phyloP scores from a whole-genome alignment of 1,284 basidiomycete genomes.

The Boletus hoseneyae region DNA sequence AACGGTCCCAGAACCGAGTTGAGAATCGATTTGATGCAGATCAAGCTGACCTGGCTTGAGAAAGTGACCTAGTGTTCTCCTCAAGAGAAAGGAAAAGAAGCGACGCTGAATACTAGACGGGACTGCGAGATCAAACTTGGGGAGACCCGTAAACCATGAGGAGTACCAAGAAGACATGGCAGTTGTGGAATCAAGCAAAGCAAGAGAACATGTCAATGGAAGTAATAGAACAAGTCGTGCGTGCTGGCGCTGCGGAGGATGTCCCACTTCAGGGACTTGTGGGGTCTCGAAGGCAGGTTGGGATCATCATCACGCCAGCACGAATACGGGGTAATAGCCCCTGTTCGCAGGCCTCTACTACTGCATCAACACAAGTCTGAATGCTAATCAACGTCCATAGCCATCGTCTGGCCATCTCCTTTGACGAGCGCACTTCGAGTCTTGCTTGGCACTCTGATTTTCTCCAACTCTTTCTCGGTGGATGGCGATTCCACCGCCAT shows the following conservation, averaged over 20 bases:
- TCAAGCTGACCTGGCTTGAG: constrained; percentile 88
- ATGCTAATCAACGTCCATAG: constrained; percentile 72
- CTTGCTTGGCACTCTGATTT: constrained; percentile 75
- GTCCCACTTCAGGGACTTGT: constrained; percentile 3
- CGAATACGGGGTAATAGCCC: constrained; percentile 26
- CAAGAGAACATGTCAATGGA: constrained; percentile 18
- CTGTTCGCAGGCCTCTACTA: constrained; percentile 2
- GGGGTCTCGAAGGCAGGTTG: neutral
- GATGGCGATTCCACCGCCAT: constrained; percentile 43
- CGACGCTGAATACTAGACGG: constrained; percentile 84
- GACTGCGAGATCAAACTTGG: constrained; percentile 65
- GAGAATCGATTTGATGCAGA: constrained; percentile 84
- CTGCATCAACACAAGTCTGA: neutral
- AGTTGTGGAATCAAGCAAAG: constrained; percentile 18
- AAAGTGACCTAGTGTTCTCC: constrained; percentile 80
- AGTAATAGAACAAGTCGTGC: neutral
- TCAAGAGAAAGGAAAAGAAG: constrained; percentile 87
- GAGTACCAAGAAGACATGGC: constrained; percentile 36
- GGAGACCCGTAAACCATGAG: constrained; percentile 61
- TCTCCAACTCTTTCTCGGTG: constrained; percentile 60
- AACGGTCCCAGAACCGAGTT: constrained; percentile 85
- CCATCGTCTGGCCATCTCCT: constrained; percentile 76
- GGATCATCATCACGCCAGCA: constrained; percentile 3
- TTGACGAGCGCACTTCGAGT: constrained; percentile 69
- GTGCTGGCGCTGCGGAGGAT: constrained; percentile 4